Percentiles rank a stretch among this genome's conserved stretches.
Conservation (phyloP, 805 yeast genomes). For the Ogataea paradorogensis region DNA sequence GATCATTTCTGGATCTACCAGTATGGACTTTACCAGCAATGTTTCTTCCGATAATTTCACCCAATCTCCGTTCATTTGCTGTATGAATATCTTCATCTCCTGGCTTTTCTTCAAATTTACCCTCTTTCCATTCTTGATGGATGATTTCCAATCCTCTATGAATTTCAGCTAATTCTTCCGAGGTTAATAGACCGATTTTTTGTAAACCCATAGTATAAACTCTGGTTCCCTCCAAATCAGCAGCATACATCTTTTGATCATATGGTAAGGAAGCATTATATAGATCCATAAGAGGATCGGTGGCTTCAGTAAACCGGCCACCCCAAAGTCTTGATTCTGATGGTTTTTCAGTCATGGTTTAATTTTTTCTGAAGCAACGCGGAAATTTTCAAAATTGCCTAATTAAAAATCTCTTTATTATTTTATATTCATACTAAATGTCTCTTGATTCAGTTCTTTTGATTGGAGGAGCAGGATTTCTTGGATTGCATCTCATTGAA, state of each 20-base stretch:
- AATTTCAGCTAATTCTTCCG: slow-evolving; percentile 72
- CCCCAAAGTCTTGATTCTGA: slow-evolving; percentile 89
- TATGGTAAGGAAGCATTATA: slow-evolving; percentile 97
- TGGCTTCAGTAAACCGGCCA: slow-evolving; percentile 95
- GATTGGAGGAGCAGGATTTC: slow-evolving; percentile 95
- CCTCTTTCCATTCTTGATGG: slow-evolving; percentile 76
- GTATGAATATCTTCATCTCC: slow-evolving; percentile 99
- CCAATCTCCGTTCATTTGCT: slow-evolving; percentile 96
- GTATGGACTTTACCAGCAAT: slow-evolving; percentile 98
- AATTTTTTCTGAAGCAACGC: slow-evolving; percentile 9
- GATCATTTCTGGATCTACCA: slow-evolving; percentile 98
- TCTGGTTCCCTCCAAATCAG: slow-evolving; percentile 90
- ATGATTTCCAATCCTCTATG: slow-evolving; percentile 78
- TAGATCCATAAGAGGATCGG: slow-evolving; percentile 96
- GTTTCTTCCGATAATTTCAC: slow-evolving; percentile 89
- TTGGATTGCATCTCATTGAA: slow-evolving; percentile 87
- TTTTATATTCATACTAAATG: slow-evolving; percentile 8
- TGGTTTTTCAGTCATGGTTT: slow-evolving; percentile 36
- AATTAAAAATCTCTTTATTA: neutral
- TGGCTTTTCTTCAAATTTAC: slow-evolving; percentile 65
- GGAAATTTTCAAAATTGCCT: slow-evolving; percentile 4
- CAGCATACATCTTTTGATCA: slow-evolving; percentile 91
- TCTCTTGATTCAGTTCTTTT: slow-evolving; percentile 61
- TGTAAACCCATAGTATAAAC: slow-evolving; percentile 86
- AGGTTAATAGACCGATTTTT: slow-evolving; percentile 71